A percentile compares a stretch with the other conserved stretches of the same genome.
phyloP scores from a whole-genome alignment of 768 basidiomycete species.

The Coprinopsis cinerea region DNA sequence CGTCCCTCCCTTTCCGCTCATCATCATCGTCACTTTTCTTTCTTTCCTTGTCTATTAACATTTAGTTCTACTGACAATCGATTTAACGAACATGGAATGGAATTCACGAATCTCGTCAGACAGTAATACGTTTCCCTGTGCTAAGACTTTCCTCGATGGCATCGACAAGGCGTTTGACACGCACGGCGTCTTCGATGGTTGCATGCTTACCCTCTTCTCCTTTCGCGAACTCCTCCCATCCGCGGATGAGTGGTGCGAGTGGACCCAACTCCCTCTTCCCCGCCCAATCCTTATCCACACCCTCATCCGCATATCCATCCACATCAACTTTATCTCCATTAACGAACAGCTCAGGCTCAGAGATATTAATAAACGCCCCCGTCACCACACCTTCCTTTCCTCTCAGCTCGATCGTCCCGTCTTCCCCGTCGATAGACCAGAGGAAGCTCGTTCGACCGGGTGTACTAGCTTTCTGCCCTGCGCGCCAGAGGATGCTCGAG shows the following conservation, averaged over 20 bases:
- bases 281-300: background rate
- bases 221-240: background rate
- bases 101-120: no score
- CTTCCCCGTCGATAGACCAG: conserved; percentile 14
- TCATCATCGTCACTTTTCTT: no score
- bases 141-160: background rate
- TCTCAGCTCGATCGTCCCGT: conserved; percentile 1
- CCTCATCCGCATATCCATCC: no score
- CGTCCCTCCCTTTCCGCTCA: no score
- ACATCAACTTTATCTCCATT: background rate
- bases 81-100: no score
- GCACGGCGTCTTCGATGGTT: background rate
- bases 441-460: conserved; percentile 10
- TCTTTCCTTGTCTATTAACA: no score
- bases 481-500: conserved; percentile 1
- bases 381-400: background rate
- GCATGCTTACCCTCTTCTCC: background rate
- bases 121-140: background rate
- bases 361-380: no score
- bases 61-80: no score
- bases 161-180: background rate
- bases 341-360: background rate
- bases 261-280: background rate
- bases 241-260: background rate
- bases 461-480: background rate